Evolutionary conservation across 768 basidiomycete species (phyloP).

Genomic region (Ramaria rubella): DNA sequence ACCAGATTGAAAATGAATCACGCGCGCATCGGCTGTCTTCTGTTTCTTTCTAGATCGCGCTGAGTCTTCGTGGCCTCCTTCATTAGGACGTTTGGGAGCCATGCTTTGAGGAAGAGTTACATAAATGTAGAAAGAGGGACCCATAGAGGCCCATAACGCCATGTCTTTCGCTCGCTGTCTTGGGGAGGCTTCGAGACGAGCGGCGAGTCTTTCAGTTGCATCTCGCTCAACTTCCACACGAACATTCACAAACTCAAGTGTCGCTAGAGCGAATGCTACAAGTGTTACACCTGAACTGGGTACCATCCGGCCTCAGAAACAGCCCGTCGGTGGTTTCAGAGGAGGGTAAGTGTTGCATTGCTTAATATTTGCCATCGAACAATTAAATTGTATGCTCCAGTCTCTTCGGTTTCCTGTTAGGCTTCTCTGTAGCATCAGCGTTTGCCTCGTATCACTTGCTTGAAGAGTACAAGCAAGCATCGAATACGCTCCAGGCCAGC

Average conservation of each 20-base stretch:
- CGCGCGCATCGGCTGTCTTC: conserved; percentile 56
- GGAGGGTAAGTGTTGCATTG: conserved; percentile 36
- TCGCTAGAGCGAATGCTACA: conserved; percentile 21
- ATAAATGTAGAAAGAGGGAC: not conserved
- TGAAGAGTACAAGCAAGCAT: conserved; percentile 86
- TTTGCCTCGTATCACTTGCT: conserved; percentile 82
- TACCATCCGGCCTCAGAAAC: conserved; percentile 50
- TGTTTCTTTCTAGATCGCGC: conserved; percentile 62
- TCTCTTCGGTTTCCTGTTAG: conserved; percentile 79
- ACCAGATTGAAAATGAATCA: conserved; percentile 54
- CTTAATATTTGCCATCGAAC: not conserved
- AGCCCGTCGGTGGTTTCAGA: conserved; percentile 58
- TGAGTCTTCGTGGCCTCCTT: conserved; percentile 20
- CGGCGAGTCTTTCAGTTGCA: not conserved
- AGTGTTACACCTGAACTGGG: conserved; percentile 43
- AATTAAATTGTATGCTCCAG: conserved; percentile 31
- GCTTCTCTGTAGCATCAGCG: conserved; percentile 84
- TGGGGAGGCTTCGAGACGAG: not conserved
- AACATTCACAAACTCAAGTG: conserved; percentile 1
- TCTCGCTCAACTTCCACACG: not conserved
- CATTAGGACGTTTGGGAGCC: conserved; percentile 38
- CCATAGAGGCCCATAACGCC: not conserved
- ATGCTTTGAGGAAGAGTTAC: conserved; percentile 26
- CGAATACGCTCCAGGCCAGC: conserved; percentile 79
- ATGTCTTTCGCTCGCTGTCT: conserved; percentile 1